Evolutionary conservation across 2,329 filamentous ascomycete genomes (phyloP), one percentile per base, ranked within the genome.

Genomic region (Hymenoscyphus fraxineus): DNA sequence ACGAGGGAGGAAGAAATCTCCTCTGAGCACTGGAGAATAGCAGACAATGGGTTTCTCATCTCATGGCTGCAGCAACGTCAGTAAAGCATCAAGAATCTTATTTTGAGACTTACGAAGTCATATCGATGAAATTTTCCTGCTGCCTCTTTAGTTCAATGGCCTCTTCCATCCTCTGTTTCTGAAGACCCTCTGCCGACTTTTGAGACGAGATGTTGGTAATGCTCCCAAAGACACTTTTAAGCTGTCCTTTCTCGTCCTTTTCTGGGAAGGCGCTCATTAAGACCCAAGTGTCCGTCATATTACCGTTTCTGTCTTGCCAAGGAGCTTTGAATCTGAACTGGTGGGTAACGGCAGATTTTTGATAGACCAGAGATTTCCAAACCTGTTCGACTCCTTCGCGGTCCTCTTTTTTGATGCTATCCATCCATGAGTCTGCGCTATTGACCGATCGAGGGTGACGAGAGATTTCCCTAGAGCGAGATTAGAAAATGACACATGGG

Each of bases 181-280:
- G 91, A 40, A 92, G 86, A 58, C 88, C 87, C 76, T 96, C 92
- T 0, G 92, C 91, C 81, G 88, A 89, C 75, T 96, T 96, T 74
- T 95, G 91, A 62, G 90, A 85, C 19, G 89, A 92, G 68, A 96
- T 96, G 72, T 96, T 91, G 0, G 91, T 94, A 60, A 96, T 88
- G 72, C 88, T 90, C 61, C 90, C 90, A 70, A 93, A 93, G 2
- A 93, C 88, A 66, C 88, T 86, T 77, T 91, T 91, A 60, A 93
- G 81, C 35, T 80, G 78, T 3, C 88, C 89, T 35, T 85, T 78
- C 1, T 80, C 78, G 66, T 88, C 82, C 71, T 84, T 88, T 70
- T 93, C 90, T 0, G 90, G 90, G 69, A 89, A 92, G 0, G 89
- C 90, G 63, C 85, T 90, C 81, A 93, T 89, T 38, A 93, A 77